phyloP scores from a whole-genome alignment of 768 basidiomycete species.

The Tylopilus vinaceipallidus region DNA sequence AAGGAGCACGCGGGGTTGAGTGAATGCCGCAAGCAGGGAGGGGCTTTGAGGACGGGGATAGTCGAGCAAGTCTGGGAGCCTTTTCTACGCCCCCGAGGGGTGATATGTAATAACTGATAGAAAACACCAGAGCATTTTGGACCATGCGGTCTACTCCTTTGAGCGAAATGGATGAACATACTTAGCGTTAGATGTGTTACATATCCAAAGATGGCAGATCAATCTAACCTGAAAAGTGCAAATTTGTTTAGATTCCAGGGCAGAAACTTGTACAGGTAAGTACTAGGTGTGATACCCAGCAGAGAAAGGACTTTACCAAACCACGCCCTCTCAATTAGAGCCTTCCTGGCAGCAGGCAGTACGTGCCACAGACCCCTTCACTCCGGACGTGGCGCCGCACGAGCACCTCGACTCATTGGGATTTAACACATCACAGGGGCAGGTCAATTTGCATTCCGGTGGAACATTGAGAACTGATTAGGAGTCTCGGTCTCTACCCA shows the following conservation, averaged over 20 bases:
- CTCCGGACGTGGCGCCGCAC: slow-evolving; percentile 4
- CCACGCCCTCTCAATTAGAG: slow-evolving; percentile 17
- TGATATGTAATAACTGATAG: slow-evolving; percentile 15
- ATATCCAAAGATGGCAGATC: slow-evolving; percentile 22
- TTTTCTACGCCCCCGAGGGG: slow-evolving; percentile 22
- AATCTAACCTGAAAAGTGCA: slow-evolving; percentile 36
- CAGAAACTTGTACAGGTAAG: slow-evolving; percentile 20
- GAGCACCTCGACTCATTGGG: slow-evolving; percentile 11
- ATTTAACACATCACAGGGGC: too few relatives aligned
- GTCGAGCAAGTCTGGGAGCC: not conserved
- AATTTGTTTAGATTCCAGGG: slow-evolving; percentile 27
- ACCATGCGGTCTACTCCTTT: slow-evolving; percentile 23
- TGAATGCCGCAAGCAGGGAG: not conserved
- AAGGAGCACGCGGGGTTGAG: not conserved
- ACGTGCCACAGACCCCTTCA: not conserved
- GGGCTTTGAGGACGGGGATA: not conserved
- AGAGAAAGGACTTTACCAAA: slow-evolving; percentile 27
- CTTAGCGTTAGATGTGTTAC: slow-evolving; percentile 5
- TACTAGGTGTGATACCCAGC: slow-evolving; percentile 7
- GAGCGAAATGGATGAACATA: slow-evolving; percentile 20
- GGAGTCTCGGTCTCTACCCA: not conserved
- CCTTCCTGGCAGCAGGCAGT: not conserved
- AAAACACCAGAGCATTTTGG: slow-evolving; percentile 12
- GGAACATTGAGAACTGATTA: not conserved
- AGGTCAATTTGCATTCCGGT: slow-evolving; percentile 11